Conservation (phyloP, 805 yeast species). For the Barnettozyma sucrosica region DNA sequence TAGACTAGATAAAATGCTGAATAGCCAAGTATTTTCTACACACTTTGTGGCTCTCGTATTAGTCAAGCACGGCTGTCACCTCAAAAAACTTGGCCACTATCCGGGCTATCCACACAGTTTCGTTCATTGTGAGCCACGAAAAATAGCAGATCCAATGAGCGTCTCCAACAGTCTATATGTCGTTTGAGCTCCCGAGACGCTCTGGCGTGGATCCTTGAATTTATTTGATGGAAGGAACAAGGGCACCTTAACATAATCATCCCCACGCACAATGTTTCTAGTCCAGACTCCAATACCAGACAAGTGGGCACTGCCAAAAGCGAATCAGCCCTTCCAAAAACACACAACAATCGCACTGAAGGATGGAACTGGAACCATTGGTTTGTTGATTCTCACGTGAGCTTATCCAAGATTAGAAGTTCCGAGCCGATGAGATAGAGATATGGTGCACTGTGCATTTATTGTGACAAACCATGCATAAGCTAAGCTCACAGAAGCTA, state of each 20-base stretch:
- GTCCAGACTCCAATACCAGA: too few species aligned
- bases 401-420: neutral
- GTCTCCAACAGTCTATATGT: too few species aligned
- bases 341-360: neutral
- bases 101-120: neutral
- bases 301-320: too few species aligned
- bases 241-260: too few species aligned
- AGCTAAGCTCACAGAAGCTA: neutral
- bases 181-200: too few species aligned
- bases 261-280: too few species aligned
- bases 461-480: neutral
- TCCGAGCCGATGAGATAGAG: neutral
- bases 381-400: neutral
- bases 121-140: neutral
- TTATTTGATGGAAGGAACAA: too few species aligned
- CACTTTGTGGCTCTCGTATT: neutral
- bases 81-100: neutral
- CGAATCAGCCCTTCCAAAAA: too few species aligned
- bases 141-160: too few species aligned
- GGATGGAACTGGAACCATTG: neutral
- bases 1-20: too few species aligned
- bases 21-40: too few species aligned
- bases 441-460: neutral
- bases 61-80: neutral
- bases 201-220: too few species aligned